Evolutionary conservation across 495 filamentous ascomycete genomes (phyloP).

Genomic region (Mycothermus thermophilus): DNA sequence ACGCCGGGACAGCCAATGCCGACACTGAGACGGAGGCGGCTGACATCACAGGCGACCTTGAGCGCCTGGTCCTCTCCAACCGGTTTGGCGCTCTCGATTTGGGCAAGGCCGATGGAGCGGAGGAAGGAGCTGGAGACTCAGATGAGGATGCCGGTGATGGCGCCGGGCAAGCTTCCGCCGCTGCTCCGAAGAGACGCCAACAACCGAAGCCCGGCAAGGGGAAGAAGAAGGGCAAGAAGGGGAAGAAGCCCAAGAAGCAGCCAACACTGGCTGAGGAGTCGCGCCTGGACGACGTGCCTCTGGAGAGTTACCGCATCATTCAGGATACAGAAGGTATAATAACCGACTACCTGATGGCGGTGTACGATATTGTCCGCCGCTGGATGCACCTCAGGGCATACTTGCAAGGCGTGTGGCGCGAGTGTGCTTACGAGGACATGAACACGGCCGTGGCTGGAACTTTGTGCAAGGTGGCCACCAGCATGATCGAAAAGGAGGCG

Average conservation of each 20-base stretch:
- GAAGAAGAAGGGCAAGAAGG: slow-evolving; percentile 27
- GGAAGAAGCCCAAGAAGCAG: slow-evolving; percentile 9
- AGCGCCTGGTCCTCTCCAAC: slow-evolving; percentile 21
- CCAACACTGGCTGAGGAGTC: neutral
- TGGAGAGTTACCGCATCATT: slow-evolving; percentile 36
- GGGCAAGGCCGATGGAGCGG: slow-evolving; percentile 2
- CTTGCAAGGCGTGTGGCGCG: slow-evolving; percentile 29
- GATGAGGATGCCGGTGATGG: slow-evolving; percentile 6
- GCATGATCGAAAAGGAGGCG: slow-evolving; percentile 24
- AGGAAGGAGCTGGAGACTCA: slow-evolving; percentile 5
- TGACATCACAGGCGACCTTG: slow-evolving; percentile 14
- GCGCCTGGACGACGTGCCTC: slow-evolving; percentile 9
- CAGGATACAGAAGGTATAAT: slow-evolving; percentile 4
- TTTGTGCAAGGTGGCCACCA: slow-evolving; percentile 27
- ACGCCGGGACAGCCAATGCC: neutral
- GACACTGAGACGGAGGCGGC: neutral
- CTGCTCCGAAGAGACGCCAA: slow-evolving; percentile 6
- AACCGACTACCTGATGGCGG: slow-evolving; percentile 29
- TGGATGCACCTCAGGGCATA: slow-evolving; percentile 21
- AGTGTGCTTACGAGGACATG: slow-evolving; percentile 31
- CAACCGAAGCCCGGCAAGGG: slow-evolving; percentile 22
- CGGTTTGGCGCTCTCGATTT: slow-evolving; percentile 18
- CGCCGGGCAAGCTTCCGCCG: neutral
- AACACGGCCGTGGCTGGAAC: slow-evolving; percentile 34
- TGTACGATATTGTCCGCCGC: slow-evolving; percentile 19